Conservation (phyloP, 2,329 filamentous ascomycete species). For the Alternaria hordeiaustralica region DNA sequence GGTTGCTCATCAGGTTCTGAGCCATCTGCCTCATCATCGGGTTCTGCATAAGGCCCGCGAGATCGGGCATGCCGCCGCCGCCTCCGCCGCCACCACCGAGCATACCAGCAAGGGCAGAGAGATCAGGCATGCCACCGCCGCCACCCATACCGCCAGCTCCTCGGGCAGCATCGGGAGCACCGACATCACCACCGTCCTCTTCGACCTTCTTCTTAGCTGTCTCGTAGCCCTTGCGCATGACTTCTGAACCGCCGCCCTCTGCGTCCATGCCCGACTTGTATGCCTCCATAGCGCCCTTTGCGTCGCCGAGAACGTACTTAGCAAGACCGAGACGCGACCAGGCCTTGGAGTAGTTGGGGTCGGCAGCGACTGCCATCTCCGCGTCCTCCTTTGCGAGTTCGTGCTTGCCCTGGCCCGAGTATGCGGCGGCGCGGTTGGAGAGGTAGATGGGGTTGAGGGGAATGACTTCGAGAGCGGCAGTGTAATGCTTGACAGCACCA, state of each 20-base stretch:
- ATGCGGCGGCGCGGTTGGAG: constrained; percentile 93
- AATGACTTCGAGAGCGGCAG: constrained; percentile 79
- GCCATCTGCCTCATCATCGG: constrained; percentile 99
- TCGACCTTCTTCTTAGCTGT: constrained; percentile 88
- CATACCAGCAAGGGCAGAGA: constrained; percentile 70
- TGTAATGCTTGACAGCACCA: constrained; percentile 83
- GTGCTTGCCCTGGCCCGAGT: constrained; percentile 85
- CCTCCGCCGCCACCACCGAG: constrained; percentile 59
- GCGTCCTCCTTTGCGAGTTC: constrained; percentile 84
- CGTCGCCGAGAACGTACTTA: constrained; percentile 88
- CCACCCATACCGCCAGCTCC: constrained; percentile 57
- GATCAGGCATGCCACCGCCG: constrained; percentile 82
- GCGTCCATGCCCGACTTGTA: constrained; percentile 92
- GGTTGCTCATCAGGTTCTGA: constrained; percentile 96
- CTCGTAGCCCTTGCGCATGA: constrained; percentile 97
- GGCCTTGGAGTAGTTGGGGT: constrained; percentile 95
- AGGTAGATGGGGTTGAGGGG: constrained; percentile 95
- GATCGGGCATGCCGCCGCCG: constrained; percentile 83
- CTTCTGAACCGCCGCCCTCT: constrained; percentile 93
- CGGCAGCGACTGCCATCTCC: constrained; percentile 84
- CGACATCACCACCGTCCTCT: constrained; percentile 70
- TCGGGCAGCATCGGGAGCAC: constrained; percentile 49
- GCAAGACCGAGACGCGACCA: constrained; percentile 95
- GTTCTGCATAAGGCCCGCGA: constrained; percentile 69
- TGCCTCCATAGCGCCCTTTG: constrained; percentile 90